A percentile compares a stretch with the other conserved stretches of the same genome.
Evolutionary conservation across 2,329 filamentous ascomycete genomes (phyloP).

Genomic region (Cladosporium sp.): DNA sequence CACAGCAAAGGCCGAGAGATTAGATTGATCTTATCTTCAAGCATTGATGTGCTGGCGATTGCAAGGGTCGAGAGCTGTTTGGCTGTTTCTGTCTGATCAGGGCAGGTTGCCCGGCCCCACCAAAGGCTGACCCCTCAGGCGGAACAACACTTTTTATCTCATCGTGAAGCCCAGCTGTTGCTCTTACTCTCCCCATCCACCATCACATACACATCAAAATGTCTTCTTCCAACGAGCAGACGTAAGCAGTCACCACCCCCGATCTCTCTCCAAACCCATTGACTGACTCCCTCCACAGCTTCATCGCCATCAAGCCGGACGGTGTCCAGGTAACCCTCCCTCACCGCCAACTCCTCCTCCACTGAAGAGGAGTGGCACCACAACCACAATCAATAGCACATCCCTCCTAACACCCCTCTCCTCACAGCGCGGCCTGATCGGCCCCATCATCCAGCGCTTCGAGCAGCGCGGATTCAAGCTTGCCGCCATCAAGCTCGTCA

Average conservation of each 20-base stretch:
- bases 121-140: constrained; percentile 8
- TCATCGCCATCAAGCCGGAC: constrained; percentile 99
- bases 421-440: constrained; percentile 86
- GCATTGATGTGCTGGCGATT: background rate
- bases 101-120: constrained; percentile 7
- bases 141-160: constrained; percentile 14
- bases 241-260: constrained; percentile 59
- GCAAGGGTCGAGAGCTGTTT: background rate
- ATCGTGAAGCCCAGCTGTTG: constrained; percentile 1
- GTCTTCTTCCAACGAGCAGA: constrained; percentile 76
- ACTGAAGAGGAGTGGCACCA: background rate
- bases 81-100: background rate
- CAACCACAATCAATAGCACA: constrained; percentile 5
- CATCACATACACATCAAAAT: constrained; percentile 42
- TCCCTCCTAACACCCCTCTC: constrained; percentile 22
- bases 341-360: background rate
- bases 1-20: constrained; percentile 15
- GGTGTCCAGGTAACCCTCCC: constrained; percentile 81
- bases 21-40: background rate
- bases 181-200: constrained; percentile 32
- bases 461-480: constrained; percentile 99
- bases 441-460: constrained; percentile 97
- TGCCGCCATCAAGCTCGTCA: constrained; percentile 91
- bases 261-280: background rate
- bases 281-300: constrained; percentile 58